A percentile compares a stretch with the other conserved stretches of the same genome.
These are phyloP conservation scores for Straminergon stramineum DNA, from an alignment of 225 moss, liverwort and hornwort species.

Conservation along the genomic window DNA sequence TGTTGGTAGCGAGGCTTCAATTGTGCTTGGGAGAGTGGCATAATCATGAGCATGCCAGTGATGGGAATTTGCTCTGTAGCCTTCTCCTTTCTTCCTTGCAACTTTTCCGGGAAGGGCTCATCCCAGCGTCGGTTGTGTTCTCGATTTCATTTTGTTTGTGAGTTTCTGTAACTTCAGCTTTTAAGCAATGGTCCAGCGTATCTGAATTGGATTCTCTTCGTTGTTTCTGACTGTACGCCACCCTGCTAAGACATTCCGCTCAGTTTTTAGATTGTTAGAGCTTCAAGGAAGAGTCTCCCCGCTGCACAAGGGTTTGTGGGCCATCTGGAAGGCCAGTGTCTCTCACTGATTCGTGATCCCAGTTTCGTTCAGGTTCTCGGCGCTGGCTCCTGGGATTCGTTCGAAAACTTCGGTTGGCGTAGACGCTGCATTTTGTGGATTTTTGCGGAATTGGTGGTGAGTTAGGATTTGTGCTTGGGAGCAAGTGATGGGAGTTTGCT, in stretches of 20 bases:
- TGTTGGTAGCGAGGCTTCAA: neutral
- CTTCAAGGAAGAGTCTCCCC: neutral
- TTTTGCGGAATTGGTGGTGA: neutral
- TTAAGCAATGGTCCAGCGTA: neutral
- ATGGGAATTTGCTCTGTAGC: neutral
- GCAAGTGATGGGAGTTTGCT: neutral
- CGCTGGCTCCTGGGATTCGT: neutral
- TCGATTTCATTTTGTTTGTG: neutral
- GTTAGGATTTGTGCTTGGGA: neutral
- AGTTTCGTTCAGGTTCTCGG: neutral
- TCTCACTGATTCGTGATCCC: neutral
- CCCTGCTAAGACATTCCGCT: neutral
- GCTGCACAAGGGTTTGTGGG: neutral
- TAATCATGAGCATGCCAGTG: neutral
- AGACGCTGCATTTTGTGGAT: neutral
- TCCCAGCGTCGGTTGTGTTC: neutral
- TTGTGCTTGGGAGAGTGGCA: neutral
- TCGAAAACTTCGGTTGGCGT: neutral
- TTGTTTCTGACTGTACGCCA: neutral
- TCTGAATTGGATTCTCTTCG: fast-evolving
- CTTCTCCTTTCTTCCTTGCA: neutral
- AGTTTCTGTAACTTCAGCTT: neutral
- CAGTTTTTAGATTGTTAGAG: neutral
- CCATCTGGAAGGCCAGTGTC: neutral
- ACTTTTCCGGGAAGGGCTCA: neutral